Conservation (phyloP, 345 rosid genomes). For the Raphanus sativus region DNA sequence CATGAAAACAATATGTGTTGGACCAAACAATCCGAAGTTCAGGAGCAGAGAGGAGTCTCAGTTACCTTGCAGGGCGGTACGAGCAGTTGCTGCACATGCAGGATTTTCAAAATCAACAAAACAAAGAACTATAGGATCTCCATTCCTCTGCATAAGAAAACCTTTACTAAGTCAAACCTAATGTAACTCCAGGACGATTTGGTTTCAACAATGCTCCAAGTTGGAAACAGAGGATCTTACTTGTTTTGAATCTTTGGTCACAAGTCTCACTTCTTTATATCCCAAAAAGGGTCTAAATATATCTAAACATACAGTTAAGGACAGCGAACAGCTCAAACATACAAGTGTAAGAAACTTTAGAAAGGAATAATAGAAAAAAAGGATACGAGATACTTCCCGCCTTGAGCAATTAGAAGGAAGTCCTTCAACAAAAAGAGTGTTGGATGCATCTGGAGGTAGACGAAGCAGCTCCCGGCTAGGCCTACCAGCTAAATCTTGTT, state of each 20-base stretch:
- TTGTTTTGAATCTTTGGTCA: constrained; percentile 69
- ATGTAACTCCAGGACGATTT: neutral
- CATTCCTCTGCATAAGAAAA: constrained; percentile 63
- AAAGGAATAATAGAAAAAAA: constrained; percentile 20
- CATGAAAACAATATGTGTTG: neutral
- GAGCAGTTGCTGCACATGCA: constrained; percentile 91
- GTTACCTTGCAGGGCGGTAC: constrained; percentile 88
- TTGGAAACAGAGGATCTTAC: constrained; percentile 39
- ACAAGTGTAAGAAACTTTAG: neutral
- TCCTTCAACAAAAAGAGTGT: constrained; percentile 80
- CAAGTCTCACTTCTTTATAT: constrained; percentile 79
- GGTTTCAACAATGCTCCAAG: constrained; percentile 3
- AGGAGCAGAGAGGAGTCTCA: neutral
- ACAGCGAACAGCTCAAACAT: constrained; percentile 23
- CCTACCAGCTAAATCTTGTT: constrained; percentile 45
- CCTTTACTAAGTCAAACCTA: neutral
- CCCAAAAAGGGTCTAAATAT: constrained; percentile 88
- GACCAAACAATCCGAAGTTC: neutral
- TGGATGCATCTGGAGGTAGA: constrained; percentile 75
- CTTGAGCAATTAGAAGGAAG: constrained; percentile 69
- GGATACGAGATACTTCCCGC: constrained; percentile 95
- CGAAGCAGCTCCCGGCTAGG: constrained; percentile 46
- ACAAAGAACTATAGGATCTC: constrained; percentile 83
- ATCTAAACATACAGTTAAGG: constrained; percentile 54
- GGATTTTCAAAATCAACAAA: constrained; percentile 80